Conservation (phyloP, 495 filamentous ascomycete species). For the Aspergillus hancockii region DNA sequence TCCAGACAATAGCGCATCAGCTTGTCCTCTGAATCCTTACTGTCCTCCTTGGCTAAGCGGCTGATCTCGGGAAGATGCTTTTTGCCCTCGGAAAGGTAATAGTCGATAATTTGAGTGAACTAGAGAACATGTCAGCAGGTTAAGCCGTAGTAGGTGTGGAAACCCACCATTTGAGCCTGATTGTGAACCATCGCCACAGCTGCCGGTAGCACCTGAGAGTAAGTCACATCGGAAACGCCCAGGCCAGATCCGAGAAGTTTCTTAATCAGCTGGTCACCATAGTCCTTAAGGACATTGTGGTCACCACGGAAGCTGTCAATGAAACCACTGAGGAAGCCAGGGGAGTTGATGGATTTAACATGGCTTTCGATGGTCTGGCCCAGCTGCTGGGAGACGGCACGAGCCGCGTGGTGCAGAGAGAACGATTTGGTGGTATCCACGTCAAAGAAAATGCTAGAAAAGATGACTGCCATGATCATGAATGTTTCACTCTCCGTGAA, state of each 20-base stretch:
- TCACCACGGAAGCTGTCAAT: conserved; percentile 57
- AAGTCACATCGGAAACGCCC: conserved; percentile 68
- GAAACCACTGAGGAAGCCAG: conserved; percentile 55
- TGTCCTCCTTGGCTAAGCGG: conserved; percentile 50
- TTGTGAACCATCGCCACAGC: conserved; percentile 64
- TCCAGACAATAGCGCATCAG: conserved; percentile 53
- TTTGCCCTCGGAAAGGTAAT: conserved; percentile 65
- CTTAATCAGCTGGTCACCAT: conserved; percentile 71
- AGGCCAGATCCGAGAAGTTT: conserved; percentile 65
- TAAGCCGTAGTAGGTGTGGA: neutral
- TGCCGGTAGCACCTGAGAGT: conserved; percentile 67
- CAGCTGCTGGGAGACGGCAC: conserved; percentile 61
- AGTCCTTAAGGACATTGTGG: conserved; percentile 58
- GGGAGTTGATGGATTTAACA: conserved; percentile 64
- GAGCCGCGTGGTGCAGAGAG: conserved; percentile 60
- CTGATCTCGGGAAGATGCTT: conserved; percentile 60
- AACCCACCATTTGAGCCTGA: conserved; percentile 61
- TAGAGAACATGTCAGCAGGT: conserved; percentile 12
- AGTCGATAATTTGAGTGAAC: conserved; percentile 79
- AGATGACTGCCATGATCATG: conserved; percentile 69
- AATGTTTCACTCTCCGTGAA: conserved; percentile 83
- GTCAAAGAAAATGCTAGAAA: conserved; percentile 57
- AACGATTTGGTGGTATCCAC: conserved; percentile 54
- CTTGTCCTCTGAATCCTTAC: conserved; percentile 48
- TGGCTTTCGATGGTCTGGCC: conserved; percentile 61